Base-by-base conservation (phyloP, 2,329 filamentous ascomycete species). In the Westerdykella sp. region DNA sequence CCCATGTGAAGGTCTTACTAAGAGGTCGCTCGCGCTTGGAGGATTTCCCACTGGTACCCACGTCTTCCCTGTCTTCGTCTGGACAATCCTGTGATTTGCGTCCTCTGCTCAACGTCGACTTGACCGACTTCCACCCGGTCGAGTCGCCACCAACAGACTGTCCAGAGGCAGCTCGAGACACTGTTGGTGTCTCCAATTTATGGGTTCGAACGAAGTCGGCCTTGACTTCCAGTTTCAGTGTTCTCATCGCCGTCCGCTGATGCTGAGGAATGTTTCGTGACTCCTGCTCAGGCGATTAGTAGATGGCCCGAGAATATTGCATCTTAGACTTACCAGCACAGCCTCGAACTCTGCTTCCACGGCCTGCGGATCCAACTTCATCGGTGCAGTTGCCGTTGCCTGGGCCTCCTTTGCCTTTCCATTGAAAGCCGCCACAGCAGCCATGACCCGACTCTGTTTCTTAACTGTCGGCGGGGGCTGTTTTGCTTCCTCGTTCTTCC, bases 171-270 rank as follows among this genome's bases (percentile, higher is more conserved):
- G 65, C 55, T 71, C 74, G 52, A 66, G 69, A 50, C 72, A 51
- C 69, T 72, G 60, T 63, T 69, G 54, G 72, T 69, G 41, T 76
- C 74, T 64, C 73, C 72, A 67, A 76, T 82, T 86, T 87, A 63
- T 96, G 87, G 64, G 95, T 90, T 41, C 84, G 83, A 56, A 97
- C 89, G 57, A 98, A 94, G 61, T 97, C 90, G 62, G 89, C 87
- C 69, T 98, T 98, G 72, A 97, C 90, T 30, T 86, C 85, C 51
- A 87, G 78, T 49, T 87, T 88, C 47, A 98, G 73, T 44, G 83
- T 90, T 37, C 91, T 80, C 89, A 98, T 96, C 70, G 94, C 94
- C 66, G 91, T 88, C 43, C 91, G 79, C 74, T 95, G 89, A 51
- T 95, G 86, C 59, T 94, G 87, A 3, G 91, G 90, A 42, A 97